Conservation (phyloP, 2,329 filamentous ascomycete genomes). For the Rhynchosporium graminicola region DNA sequence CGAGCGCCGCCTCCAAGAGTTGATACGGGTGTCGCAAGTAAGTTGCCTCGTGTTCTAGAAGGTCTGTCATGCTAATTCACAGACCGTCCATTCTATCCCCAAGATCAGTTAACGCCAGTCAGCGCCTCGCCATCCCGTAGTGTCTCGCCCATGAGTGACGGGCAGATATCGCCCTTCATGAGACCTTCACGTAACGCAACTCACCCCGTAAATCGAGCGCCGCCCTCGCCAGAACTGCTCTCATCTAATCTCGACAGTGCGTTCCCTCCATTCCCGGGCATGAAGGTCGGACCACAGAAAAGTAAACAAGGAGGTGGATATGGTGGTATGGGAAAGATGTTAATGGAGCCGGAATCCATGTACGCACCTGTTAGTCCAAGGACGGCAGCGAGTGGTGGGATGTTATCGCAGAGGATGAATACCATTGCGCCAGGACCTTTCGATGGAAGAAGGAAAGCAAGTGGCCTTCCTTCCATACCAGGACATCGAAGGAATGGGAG, state of each 20-base stretch:
- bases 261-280: constrained; percentile 54
- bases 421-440: constrained; percentile 68
- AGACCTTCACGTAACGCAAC: constrained; percentile 43
- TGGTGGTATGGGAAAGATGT: constrained; percentile 22
- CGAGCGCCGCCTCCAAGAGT: constrained; percentile 49
- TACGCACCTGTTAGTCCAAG: constrained; percentile 53
- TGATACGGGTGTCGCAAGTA: constrained; percentile 57
- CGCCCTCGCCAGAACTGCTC: constrained; percentile 47
- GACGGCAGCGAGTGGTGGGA: constrained; percentile 43
- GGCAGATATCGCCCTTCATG: constrained; percentile 45
- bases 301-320: constrained; percentile 22
- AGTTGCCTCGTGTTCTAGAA: constrained; percentile 29
- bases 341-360: constrained; percentile 42
- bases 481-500: constrained; percentile 38
- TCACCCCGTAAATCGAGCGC: constrained; percentile 42
- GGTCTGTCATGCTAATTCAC: constrained; percentile 19
- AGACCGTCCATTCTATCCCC: constrained; percentile 55
- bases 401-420: constrained; percentile 62
- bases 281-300: constrained; percentile 38
- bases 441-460: constrained; percentile 46
- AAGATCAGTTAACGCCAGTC: constrained; percentile 62
- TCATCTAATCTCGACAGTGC: constrained; percentile 51
- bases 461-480: constrained; percentile 28
- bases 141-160: constrained; percentile 60
- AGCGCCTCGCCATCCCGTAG: constrained; percentile 62